These are phyloP conservation scores for Teunomyces gatunensis DNA, from an alignment of 805 yeast species.

Conservation along the genomic window DNA sequence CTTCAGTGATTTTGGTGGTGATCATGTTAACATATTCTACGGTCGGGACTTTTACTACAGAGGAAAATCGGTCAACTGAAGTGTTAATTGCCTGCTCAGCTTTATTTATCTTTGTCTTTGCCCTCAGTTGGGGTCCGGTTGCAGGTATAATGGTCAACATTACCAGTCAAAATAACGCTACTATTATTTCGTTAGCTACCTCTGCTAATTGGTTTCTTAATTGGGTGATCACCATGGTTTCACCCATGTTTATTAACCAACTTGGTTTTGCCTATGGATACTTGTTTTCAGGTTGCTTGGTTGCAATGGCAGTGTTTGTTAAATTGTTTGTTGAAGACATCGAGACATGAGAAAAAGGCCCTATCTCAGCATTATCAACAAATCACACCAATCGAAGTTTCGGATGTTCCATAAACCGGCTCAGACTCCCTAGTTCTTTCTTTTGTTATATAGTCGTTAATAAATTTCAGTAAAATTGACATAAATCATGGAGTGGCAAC, in stretches of 20 bases:
- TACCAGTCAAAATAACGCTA: slow-evolving; percentile 20
- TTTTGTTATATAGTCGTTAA: not conserved
- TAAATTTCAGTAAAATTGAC: not conserved
- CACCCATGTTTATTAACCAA: slow-evolving; percentile 18
- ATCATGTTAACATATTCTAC: slow-evolving; percentile 15
- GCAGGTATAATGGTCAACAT: slow-evolving; percentile 22
- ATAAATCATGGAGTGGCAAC: not conserved
- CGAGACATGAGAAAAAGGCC: not conserved
- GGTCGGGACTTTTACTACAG: slow-evolving; percentile 7
- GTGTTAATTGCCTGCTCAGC: slow-evolving; percentile 16
- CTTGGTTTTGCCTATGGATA: slow-evolving; percentile 19
- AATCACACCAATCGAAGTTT: not conserved
- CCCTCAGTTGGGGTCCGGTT: slow-evolving; percentile 34
- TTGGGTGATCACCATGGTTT: slow-evolving; percentile 18
- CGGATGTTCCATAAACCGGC: not conserved
- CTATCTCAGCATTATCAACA: not conserved
- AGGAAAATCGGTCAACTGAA: slow-evolving; percentile 1
- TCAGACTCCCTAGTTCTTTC: not conserved
- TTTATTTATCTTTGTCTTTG: slow-evolving; percentile 19
- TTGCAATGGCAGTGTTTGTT: slow-evolving; percentile 16
- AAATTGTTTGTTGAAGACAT: not conserved
- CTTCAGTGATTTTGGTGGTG: slow-evolving; percentile 14
- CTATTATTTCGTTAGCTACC: slow-evolving; percentile 17
- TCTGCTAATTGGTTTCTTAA: slow-evolving; percentile 23
- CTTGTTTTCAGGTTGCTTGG: slow-evolving; percentile 15